phyloP scores from a whole-genome alignment of 768 basidiomycete species.

The Phanerodontia chrysosporium region DNA sequence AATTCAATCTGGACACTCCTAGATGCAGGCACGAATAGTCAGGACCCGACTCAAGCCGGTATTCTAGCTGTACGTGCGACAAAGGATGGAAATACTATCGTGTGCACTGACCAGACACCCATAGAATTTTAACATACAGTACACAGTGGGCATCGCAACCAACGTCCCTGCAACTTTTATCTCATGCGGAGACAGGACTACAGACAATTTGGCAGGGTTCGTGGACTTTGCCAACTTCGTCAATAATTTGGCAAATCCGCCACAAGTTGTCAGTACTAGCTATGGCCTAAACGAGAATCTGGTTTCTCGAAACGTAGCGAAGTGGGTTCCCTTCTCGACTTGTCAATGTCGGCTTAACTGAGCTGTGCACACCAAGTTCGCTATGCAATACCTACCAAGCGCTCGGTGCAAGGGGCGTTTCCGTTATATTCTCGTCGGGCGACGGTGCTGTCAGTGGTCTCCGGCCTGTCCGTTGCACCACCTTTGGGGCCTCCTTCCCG shows the following conservation, averaged over 20 bases:
- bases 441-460: constrained; percentile 32
- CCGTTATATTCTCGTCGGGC: constrained; percentile 34
- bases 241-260: constrained; percentile 18
- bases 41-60: constrained; percentile 48
- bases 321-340: constrained; percentile 18
- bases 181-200: constrained; percentile 16
- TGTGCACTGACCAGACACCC: neutral
- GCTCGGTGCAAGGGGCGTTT: constrained; percentile 32
- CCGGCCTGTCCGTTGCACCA: constrained; percentile 27
- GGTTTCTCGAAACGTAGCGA: constrained; percentile 18
- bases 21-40: constrained; percentile 35
- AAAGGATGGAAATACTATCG: neutral
- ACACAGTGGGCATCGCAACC: constrained; percentile 25
- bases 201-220: constrained; percentile 17
- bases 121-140: constrained; percentile 22
- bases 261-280: constrained; percentile 25
- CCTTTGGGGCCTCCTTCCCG: constrained; percentile 33
- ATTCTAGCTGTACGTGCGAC: constrained; percentile 48
- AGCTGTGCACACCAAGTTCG: constrained; percentile 15
- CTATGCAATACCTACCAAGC: constrained; percentile 33
- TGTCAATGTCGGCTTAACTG: constrained; percentile 22
- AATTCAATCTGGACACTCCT: constrained; percentile 21
- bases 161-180: constrained; percentile 26
- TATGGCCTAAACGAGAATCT: constrained; percentile 20
- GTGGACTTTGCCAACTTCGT: constrained; percentile 26